Percentiles rank a stretch among this genome's conserved stretches.
Conservation (phyloP, 2,329 filamentous ascomycete genomes). For the Trichophyton mentagrophytes region DNA sequence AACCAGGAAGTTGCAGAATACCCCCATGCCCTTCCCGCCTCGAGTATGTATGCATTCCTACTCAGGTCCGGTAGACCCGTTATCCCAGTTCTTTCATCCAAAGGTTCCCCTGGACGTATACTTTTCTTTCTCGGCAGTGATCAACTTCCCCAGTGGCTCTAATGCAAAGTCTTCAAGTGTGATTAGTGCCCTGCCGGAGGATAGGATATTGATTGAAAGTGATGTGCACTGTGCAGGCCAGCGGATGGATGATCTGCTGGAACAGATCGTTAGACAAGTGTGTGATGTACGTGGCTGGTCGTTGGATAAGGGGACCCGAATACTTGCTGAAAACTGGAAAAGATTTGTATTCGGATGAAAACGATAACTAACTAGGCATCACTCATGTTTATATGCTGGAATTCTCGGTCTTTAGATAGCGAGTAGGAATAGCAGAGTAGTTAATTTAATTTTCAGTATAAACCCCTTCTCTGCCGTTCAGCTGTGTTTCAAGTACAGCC, state of each 20-base stretch:
- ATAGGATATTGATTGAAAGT: conserved; percentile 74
- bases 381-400: background rate
- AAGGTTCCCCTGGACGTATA: conserved; percentile 64
- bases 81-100: conserved; percentile 65
- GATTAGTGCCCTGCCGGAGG: conserved; percentile 60
- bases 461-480: conserved; percentile 45
- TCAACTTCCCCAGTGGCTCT: conserved; percentile 56
- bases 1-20: background rate
- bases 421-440: background rate
- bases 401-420: background rate
- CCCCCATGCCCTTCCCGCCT: conserved; percentile 59
- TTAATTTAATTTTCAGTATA: conserved; percentile 27
- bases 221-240: conserved; percentile 75
- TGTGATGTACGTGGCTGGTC: conserved; percentile 69
- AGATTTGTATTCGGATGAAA: conserved; percentile 57
- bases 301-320: conserved; percentile 55
- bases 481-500: conserved; percentile 51
- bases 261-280: conserved; percentile 61
- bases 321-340: conserved; percentile 61
- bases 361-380: background rate
- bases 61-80: conserved; percentile 59
- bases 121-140: conserved; percentile 74
- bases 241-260: conserved; percentile 64
- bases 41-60: conserved; percentile 90
- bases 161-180: conserved; percentile 50